Evolutionary conservation across 192 early-diverging fungal genomes (phyloP).

Genomic region (Backusella sp.): DNA sequence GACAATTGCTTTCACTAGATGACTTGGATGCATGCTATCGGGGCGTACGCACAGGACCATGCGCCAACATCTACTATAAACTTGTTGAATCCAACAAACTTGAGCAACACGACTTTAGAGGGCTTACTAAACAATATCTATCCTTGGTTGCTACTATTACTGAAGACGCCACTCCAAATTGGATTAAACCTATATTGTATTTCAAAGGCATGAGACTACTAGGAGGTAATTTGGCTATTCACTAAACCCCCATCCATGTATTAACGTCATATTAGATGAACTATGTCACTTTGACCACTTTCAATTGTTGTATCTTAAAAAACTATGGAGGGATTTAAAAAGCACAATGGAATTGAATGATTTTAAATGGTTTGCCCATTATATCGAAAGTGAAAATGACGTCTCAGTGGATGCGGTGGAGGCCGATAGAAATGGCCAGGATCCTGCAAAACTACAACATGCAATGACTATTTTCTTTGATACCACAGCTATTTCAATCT

Average conservation of each 20-base stretch:
- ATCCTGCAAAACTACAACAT: background rate
- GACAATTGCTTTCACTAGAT: background rate
- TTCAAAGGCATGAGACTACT: background rate
- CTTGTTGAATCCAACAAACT: background rate
- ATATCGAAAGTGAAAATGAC: background rate
- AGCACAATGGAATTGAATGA: background rate
- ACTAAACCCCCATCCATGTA: background rate
- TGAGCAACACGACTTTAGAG: background rate
- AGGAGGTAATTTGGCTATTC: background rate
- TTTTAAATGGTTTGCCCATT: background rate
- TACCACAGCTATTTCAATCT: background rate
- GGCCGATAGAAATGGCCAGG: background rate
- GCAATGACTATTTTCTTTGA: constrained; percentile 2
- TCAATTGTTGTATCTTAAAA: constrained; percentile 7
- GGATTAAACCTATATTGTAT: background rate
- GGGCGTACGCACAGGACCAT: background rate
- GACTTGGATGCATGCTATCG: background rate
- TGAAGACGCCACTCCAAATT: background rate
- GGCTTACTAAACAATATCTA: background rate
- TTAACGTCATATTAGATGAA: background rate
- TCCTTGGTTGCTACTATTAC: background rate
- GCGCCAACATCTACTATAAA: background rate
- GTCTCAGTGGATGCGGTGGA: background rate
- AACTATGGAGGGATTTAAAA: background rate
- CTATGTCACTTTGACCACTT: background rate